A percentile compares a stretch with the other conserved stretches of the same genome.
Conservation (phyloP, 2,329 filamentous ascomycete species). For the Exophiala aquamarina region DNA sequence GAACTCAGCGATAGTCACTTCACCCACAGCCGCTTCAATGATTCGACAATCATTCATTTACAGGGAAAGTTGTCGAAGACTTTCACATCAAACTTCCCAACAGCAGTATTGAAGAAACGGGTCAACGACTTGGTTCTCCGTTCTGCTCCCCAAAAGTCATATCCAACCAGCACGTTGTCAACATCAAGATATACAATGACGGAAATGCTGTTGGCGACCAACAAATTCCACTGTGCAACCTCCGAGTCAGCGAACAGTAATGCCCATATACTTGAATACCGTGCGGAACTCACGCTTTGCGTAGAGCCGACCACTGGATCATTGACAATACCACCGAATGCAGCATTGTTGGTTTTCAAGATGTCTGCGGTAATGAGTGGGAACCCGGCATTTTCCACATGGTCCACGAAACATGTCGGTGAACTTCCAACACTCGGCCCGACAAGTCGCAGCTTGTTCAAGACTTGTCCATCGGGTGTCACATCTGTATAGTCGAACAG, state of each 20-base stretch:
- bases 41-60: background rate
- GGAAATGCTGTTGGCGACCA: constrained; percentile 27
- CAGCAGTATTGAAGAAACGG: constrained; percentile 2
- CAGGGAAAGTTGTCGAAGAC: constrained; percentile 4
- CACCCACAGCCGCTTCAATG: too few species aligned
- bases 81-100: background rate
- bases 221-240: background rate
- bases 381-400: constrained; percentile 41
- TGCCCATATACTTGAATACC: constrained; percentile 28
- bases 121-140: background rate
- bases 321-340: constrained; percentile 25
- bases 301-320: constrained; percentile 18
- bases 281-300: constrained; percentile 4
- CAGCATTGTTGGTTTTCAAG: constrained; percentile 28
- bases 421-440: constrained; percentile 21
- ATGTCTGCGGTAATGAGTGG: constrained; percentile 35
- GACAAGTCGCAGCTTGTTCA: constrained; percentile 38
- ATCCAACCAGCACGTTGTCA: constrained; percentile 37
- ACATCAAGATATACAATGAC: constrained; percentile 37
- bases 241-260: constrained; percentile 35
- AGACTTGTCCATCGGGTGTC: constrained; percentile 33
- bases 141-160: constrained; percentile 31
- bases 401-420: constrained; percentile 32
- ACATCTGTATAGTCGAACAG: constrained; percentile 39
- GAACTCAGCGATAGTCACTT: too few species aligned